Percentiles rank a stretch among this genome's conserved stretches.
phyloP scores from a whole-genome alignment of 1,284 basidiomycete species.

The Boletus albobrunnescens region DNA sequence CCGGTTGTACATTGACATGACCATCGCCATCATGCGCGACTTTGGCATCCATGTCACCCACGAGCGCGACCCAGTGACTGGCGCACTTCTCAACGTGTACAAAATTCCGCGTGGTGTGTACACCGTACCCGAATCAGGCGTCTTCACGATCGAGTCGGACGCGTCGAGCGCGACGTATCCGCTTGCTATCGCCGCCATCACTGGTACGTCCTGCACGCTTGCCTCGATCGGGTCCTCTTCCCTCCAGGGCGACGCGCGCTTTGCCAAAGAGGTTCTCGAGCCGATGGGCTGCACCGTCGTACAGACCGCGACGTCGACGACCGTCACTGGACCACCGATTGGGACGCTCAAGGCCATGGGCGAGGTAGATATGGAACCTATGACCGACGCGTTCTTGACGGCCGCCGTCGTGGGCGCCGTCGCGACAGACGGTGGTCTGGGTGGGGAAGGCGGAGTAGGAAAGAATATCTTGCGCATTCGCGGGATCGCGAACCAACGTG shows the following conservation, averaged over 20 bases:
- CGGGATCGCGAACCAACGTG: constrained; percentile 97
- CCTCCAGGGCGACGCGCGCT: constrained; percentile 93
- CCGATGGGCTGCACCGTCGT: constrained; percentile 92
- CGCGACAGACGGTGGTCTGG: constrained; percentile 44
- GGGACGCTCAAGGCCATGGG: constrained; percentile 63
- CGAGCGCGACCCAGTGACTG: constrained; percentile 58
- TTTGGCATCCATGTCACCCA: constrained; percentile 85
- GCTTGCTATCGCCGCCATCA: constrained; percentile 93
- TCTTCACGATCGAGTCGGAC: constrained; percentile 93
- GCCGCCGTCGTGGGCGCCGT: constrained; percentile 91
- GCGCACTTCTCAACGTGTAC: constrained; percentile 76
- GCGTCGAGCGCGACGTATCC: constrained; percentile 97
- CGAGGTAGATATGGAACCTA: constrained; percentile 96
- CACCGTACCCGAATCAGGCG: constrained; percentile 57
- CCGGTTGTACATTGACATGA: constrained; percentile 99
- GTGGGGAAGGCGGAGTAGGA: constrained; percentile 28
- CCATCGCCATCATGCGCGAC: constrained; percentile 95
- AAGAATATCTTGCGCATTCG: constrained; percentile 73
- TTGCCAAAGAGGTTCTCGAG: constrained; percentile 89
- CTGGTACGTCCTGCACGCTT: constrained; percentile 91
- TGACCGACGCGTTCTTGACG: constrained; percentile 99
- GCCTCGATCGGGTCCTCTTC: constrained; percentile 88
- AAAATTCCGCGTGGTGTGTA: constrained; percentile 84
- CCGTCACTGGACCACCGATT: constrained; percentile 88
- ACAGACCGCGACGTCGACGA: constrained; percentile 87